Conservation (phyloP, 1,139 yeast genomes). For the Suzukiozyma palmioleophila region DNA sequence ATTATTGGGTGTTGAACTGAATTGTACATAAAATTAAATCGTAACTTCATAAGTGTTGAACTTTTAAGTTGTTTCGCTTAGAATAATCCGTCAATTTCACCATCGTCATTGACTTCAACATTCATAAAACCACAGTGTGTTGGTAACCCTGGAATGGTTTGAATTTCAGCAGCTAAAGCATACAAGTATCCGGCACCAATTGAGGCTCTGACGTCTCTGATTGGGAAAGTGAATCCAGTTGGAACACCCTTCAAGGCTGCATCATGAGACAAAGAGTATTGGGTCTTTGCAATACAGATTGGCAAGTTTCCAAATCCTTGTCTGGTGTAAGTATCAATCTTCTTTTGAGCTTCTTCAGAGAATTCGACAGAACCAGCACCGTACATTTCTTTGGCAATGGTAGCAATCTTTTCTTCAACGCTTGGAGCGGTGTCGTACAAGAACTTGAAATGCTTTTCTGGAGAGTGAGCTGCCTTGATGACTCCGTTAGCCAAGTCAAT, state of each 20-base stretch:
- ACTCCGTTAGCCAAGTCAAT: constrained; percentile 84
- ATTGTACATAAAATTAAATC: constrained; percentile 4
- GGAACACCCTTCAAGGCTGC: constrained; percentile 94
- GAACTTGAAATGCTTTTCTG: constrained; percentile 56
- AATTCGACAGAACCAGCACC: constrained; percentile 91
- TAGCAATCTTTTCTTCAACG: constrained; percentile 77
- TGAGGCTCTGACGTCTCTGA: constrained; percentile 89
- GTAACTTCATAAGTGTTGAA: constrained; percentile 7
- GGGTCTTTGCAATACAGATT: constrained; percentile 96
- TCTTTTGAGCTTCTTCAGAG: constrained; percentile 76
- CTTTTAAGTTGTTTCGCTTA: constrained; percentile 23
- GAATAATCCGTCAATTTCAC: constrained; percentile 93
- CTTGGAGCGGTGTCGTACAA: constrained; percentile 68
- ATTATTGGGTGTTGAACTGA: constrained; percentile 3
- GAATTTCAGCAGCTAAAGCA: constrained; percentile 95
- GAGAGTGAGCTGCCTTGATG: constrained; percentile 59
- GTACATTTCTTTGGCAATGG: constrained; percentile 87
- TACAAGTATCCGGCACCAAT: constrained; percentile 96
- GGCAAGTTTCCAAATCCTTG: constrained; percentile 95
- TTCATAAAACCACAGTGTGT: constrained; percentile 97
- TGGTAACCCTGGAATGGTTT: constrained; percentile 96
- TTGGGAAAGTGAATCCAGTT: constrained; percentile 88
- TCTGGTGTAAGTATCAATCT: constrained; percentile 75
- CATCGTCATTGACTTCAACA: constrained; percentile 89
- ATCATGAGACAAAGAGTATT: constrained; percentile 93